These are phyloP conservation scores for Hura crepitans DNA, from an alignment of 441 rosid genomes.

Conservation along the genomic window DNA sequence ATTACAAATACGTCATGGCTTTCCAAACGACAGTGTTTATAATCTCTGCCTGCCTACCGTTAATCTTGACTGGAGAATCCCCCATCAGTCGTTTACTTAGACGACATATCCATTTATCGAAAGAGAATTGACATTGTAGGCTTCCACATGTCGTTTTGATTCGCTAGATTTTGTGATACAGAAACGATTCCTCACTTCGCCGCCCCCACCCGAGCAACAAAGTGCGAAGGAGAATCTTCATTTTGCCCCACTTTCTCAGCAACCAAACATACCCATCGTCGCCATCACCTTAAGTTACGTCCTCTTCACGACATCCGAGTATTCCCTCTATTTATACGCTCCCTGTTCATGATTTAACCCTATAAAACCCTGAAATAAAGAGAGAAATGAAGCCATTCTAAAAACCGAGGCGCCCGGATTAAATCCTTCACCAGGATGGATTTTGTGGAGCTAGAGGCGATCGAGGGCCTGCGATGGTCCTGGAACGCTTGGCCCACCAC, in stretches of 20 bases:
- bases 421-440: slow-evolving; percentile 46
- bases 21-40: too few relatives aligned
- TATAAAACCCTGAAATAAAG: not conserved
- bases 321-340: not conserved
- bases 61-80: too few relatives aligned
- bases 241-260: slow-evolving; percentile 4
- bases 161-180: not conserved
- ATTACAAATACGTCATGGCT: too few relatives aligned
- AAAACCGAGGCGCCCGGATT: not conserved
- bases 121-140: too few relatives aligned
- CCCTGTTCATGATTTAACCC: not conserved
- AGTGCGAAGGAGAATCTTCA: not conserved
- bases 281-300: not conserved
- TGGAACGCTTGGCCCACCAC: slow-evolving; percentile 94
- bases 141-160: too few relatives aligned
- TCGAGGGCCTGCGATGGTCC: slow-evolving; percentile 87
- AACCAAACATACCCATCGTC: slow-evolving; percentile 7
- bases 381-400: not conserved
- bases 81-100: not conserved
- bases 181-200: not conserved
- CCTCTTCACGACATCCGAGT: not conserved
- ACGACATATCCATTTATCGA: not conserved
- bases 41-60: too few relatives aligned
- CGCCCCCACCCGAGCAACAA: not conserved
- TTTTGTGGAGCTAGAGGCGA: slow-evolving; percentile 79